Base-by-base conservation (phyloP, 2,329 filamentous ascomycete genomes). In the Neoarthrinium moseri region DNA sequence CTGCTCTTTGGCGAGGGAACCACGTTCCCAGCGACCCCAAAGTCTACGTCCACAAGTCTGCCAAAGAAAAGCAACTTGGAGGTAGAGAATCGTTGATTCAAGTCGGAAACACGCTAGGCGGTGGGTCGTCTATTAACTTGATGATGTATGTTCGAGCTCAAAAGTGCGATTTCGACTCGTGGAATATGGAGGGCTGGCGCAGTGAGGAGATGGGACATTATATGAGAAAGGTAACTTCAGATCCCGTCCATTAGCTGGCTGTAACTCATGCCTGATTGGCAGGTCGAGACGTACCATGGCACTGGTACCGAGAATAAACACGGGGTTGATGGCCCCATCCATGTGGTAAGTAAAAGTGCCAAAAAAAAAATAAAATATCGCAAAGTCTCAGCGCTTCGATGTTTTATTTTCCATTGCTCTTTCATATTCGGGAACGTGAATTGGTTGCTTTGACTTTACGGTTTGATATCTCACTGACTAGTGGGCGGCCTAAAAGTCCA, bases 281-380 rank as follows among this genome's bases (percentile, higher is more conserved):
- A 72, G 70, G 60, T 81, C 11, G 81, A 84, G 59, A 83, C 77
- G 0, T 83, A 78, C 45, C 72, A 78, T 51, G 71, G 73, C 5
- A 56, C 64, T 22, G 74, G 69, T 43, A 57, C 69, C 4, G 58
- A 67, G 38, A 63, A 65, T 5, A 50, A 66, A 2, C 81, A 85
- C 52, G 81, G 81, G 10, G 58, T 66, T 30, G 59, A 72, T 18
- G 81, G 82, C 0, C 81, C 81, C 0, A 69, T 84, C 10, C 64
- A 80, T 21, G 59, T 86, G 21, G n/a, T n/a, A n/a, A n/a, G n/a
- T n/a, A n/a, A n/a, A n/a, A n/a, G n/a, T n/a, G n/a, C n/a, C n/a
- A n/a, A n/a, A n/a, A n/a, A n/a, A n/a, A n/a, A n/a, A n/a, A n/a
- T n/a, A n/a, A n/a, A n/a, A n/a, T n/a, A n/a, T n/a, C n/a, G n/a